Base-by-base conservation (phyloP, 2,329 filamentous ascomycete species). In the Apiospora kogelbergensis region DNA sequence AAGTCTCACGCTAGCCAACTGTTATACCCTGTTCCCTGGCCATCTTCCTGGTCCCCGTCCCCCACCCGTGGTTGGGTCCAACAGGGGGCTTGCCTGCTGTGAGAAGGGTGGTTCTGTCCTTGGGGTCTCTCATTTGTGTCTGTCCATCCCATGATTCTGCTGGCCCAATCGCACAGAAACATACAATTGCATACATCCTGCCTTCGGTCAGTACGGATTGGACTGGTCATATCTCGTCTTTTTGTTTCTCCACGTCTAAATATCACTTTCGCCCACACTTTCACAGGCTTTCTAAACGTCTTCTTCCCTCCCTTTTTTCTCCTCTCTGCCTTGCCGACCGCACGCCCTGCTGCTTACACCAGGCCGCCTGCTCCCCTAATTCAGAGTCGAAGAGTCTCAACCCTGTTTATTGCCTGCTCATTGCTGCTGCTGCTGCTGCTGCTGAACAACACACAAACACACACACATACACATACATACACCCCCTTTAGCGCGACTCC, bases 141-240 rank as follows among this genome's bases (percentile, higher is more conserved):
- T 46, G 42, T 57, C 67, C 69, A 68, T 66, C 65, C 45, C 40
- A 46, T 48, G 44, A 53, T 68, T 44, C 67, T 63, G 42, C 63
- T 66, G 63, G 66, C 67, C 63, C 42, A 64, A 70, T 67, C 67
- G 53, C 67, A 53, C 46, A 70, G 63, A 65, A 65, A 68, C 69
- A 68, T 70, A 68, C 69, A 68, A 44, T 70, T 67, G 63, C 69
- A 70, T 70, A 70, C 64, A 63, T 64, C 46, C 57, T 63, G 20
- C 53, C 26, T 60, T 60, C 53, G 53, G 53, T 60, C 53, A 60
- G 53, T 60, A 60, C 53, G 53, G 53, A 60, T 45, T 44, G 66
- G 65, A 70, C 66, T 48, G 66, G 57, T 70, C 66, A 67, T 48
- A 57, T 67, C 66, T 70, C 60, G 63, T 63, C 66, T 70, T 63